These are phyloP conservation scores for Elymus sibiricus DNA, from an alignment of 176 grass and related monocot genomes.

Conservation along the genomic window DNA sequence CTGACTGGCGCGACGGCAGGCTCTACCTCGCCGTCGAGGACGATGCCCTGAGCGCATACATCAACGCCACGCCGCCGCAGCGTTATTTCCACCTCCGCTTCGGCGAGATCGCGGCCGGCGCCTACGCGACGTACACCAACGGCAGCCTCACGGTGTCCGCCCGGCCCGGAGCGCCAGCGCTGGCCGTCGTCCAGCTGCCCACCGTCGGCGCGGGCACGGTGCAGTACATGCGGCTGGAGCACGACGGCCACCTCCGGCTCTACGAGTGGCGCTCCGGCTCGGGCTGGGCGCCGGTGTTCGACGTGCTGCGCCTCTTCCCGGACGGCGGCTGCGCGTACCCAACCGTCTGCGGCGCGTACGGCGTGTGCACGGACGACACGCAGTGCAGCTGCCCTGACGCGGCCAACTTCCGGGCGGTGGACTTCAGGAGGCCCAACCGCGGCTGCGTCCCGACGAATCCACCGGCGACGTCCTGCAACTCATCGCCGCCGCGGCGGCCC, in stretches of 20 bases:
- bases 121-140: conserved; percentile 34
- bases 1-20: conserved; percentile 3
- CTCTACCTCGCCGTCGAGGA: conserved; percentile 26
- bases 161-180: not conserved
- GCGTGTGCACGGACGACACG: conserved; percentile 44
- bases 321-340: conserved; percentile 38
- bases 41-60: conserved; percentile 25
- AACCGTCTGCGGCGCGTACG: conserved; percentile 46
- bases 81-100: conserved; percentile 22
- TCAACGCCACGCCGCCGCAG: conserved; percentile 26
- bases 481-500: not conserved
- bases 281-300: conserved; percentile 22
- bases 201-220: not conserved
- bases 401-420: conserved; percentile 38
- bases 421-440: conserved; percentile 34
- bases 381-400: conserved; percentile 54
- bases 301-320: conserved; percentile 34
- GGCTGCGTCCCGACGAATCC: conserved; percentile 31
- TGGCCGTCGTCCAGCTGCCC: conserved; percentile 23
- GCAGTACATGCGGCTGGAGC: conserved; percentile 48
- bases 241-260: conserved; percentile 48
- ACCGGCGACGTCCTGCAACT: conserved; percentile 4
- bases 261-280: conserved; percentile 29
- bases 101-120: not conserved
- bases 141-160: conserved; percentile 18